A percentile compares a stretch with the other conserved stretches of the same genome.
Evolutionary conservation across 108 stramenopile species (phyloP).

Genomic region (Nitzschia sp.): DNA sequence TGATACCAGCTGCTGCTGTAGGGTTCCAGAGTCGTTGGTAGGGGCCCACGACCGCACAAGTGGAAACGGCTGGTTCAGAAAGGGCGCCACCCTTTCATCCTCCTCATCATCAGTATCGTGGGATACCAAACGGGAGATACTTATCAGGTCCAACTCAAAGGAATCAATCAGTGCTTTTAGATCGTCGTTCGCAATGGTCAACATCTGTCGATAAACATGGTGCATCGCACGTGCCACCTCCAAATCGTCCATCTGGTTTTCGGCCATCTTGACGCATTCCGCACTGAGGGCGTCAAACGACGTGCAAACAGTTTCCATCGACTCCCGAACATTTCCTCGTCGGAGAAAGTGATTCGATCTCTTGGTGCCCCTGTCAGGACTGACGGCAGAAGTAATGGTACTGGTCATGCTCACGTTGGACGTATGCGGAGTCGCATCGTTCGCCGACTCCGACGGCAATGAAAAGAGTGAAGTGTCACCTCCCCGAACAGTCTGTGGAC

Average conservation of each 20-base stretch:
- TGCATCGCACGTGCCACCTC: conserved; percentile 21
- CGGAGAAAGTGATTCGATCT: background rate
- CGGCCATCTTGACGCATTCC: conserved; percentile 18
- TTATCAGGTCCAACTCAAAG: conserved; percentile 23
- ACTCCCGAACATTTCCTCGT: conserved; percentile 10
- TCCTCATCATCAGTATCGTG: background rate
- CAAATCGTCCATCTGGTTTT: background rate
- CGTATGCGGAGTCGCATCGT: conserved; percentile 49
- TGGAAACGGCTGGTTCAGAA: background rate
- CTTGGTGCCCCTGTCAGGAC: conserved; percentile 10
- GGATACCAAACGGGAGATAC: conserved; percentile 11
- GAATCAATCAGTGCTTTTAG: conserved; percentile 27
- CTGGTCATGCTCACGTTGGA: conserved; percentile 53
- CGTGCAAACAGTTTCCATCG: conserved; percentile 15
- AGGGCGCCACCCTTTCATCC: too few species aligned
- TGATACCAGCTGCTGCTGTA: background rate
- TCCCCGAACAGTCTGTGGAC: conserved; percentile 39
- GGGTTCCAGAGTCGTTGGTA: background rate
- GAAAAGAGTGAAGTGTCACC: conserved; percentile 64
- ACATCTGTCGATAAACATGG: conserved; percentile 16
- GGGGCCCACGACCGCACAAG: background rate
- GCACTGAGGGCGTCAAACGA: conserved; percentile 18
- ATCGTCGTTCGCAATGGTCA: conserved; percentile 19
- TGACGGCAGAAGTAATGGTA: conserved; percentile 39
- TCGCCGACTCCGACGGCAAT: conserved; percentile 48